Base-by-base conservation (phyloP, 1,284 basidiomycete species). In the Peniophora sp. region DNA sequence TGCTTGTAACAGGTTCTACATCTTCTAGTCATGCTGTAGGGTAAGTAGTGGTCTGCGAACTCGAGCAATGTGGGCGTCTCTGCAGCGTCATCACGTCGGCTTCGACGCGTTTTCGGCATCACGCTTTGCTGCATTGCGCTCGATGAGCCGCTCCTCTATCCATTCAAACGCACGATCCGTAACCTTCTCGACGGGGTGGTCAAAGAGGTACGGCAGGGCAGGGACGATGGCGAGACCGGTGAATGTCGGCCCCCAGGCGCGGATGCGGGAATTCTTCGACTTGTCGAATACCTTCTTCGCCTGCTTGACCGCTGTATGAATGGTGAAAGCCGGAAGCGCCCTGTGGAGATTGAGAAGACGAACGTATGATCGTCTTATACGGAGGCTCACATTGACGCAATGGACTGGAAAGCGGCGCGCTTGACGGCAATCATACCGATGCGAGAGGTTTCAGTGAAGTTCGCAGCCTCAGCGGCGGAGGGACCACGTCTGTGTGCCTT, bases 401-500 rank as follows among this genome's bases (percentile, higher is more conserved):
- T 72, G n/a, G 83, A 86, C 66, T 96, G 92, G 71, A 96, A 96
- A 8, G 83, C 77, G 2, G 86, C 85, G 59, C 89, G 79, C 65
- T 92, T 84, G 48, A 83, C 82, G 19, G 85, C 88, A 22, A 83
- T 72, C 64, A 92, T 74, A 8, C 74, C 75, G 32, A 92, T 66
- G 36, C 90, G 78, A 24, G 83, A 84, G 2, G 82, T 75, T 65
- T 92, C 89, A 14, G 87, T 84, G 61, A 91, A 85, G 67, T 88
- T 77, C 39, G 78, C 79, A 8, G 85, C 85, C 69, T 93, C 88
- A 34, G 84, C 64, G 1, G 85, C 71, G 16, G 81, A 75, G 2
- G 91, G 90, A 1, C 90, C 89, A 45, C 75, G 74, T 53, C 82
- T 72, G 56, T 85, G 78, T 2, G 89, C 83, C 64, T 94, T 94